Conservation (phyloP, 2,329 filamentous ascomycete genomes). For the Ceratocystis albifundus region DNA sequence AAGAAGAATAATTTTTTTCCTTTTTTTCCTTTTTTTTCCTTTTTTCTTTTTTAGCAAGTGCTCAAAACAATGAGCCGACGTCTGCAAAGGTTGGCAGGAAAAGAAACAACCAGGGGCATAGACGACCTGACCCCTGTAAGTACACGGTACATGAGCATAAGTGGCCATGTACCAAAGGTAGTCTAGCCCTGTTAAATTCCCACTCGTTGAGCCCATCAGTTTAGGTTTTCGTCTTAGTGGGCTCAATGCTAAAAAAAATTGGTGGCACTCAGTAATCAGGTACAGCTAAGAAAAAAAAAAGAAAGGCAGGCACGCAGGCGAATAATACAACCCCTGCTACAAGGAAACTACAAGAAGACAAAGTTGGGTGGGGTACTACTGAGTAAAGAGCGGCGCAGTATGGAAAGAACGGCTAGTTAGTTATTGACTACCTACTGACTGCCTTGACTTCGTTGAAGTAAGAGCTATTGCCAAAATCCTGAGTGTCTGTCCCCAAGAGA, state of each 20-base stretch:
- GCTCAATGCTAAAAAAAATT: constrained; percentile 2
- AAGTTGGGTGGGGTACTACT: constrained; percentile 9
- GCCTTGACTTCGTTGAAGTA: constrained; percentile 9
- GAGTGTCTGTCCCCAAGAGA: constrained; percentile 10
- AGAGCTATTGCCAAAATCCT: constrained; percentile 21
- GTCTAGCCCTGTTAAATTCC: constrained; percentile 14
- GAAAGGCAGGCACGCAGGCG: too few relatives aligned
- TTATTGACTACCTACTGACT: constrained; percentile 8
- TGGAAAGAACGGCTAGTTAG: constrained; percentile 14
- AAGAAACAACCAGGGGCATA: constrained; percentile 8
- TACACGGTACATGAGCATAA: constrained; percentile 4
- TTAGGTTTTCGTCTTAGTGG: constrained; percentile 6
- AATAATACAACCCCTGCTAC: not conserved
- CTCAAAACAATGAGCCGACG: not conserved
- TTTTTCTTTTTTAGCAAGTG: not conserved
- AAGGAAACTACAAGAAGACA: not conserved
- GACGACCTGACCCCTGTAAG: not conserved
- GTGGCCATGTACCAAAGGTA: constrained; percentile 7
- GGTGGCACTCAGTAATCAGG: constrained; percentile 6
- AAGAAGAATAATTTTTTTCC: too few relatives aligned
- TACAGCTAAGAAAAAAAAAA: constrained; percentile 1
- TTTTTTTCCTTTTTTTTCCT: not conserved
- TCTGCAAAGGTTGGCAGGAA: not conserved
- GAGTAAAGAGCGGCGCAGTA: constrained; percentile 14
- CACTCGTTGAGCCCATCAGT: constrained; percentile 22